Evolutionary conservation across 106 monocot species (phyloP).

Genomic region (Iris macrosiphon): DNA sequence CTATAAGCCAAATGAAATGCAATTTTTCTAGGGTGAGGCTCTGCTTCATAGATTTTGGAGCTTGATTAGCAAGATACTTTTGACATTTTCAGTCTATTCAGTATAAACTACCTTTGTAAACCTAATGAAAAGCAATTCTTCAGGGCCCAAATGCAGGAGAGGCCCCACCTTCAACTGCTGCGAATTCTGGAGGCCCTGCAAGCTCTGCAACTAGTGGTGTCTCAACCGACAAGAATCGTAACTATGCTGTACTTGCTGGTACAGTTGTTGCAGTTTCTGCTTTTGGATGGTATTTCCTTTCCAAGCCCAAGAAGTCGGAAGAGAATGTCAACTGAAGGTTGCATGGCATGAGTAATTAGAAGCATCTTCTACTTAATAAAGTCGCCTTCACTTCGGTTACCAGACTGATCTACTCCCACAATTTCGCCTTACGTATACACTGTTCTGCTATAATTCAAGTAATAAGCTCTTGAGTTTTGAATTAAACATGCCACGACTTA

Average conservation of each 20-base stretch:
- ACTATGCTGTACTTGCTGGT: conserved; percentile 41
- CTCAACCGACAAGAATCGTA: conserved; percentile 31
- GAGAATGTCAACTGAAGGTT: conserved; percentile 15
- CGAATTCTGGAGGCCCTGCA: not conserved
- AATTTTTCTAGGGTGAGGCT: too few species aligned
- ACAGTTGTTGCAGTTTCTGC: conserved; percentile 18
- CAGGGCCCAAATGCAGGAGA: conserved; percentile 35
- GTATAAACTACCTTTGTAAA: too few species aligned
- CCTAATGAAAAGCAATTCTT: not conserved
- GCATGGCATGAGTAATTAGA: too few species aligned
- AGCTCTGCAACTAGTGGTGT: conserved; percentile 3
- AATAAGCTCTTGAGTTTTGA: too few species aligned
- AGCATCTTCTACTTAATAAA: too few species aligned
- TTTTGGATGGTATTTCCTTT: conserved; percentile 36
- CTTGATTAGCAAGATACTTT: not conserved
- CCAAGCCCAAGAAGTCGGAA: conserved; percentile 40
- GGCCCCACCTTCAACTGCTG: conserved; percentile 4
- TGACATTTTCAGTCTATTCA: not conserved
- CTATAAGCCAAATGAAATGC: not conserved
- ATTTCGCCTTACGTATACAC: too few species aligned
- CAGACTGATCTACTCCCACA: too few species aligned
- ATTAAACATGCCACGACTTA: too few species aligned
- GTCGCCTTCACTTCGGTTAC: too few species aligned
- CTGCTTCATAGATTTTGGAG: too few species aligned
- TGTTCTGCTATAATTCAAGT: too few species aligned